These are phyloP conservation scores for Rauvolfia tetraphylla DNA, from an alignment of 257 asterid species.

Conservation along the genomic window DNA sequence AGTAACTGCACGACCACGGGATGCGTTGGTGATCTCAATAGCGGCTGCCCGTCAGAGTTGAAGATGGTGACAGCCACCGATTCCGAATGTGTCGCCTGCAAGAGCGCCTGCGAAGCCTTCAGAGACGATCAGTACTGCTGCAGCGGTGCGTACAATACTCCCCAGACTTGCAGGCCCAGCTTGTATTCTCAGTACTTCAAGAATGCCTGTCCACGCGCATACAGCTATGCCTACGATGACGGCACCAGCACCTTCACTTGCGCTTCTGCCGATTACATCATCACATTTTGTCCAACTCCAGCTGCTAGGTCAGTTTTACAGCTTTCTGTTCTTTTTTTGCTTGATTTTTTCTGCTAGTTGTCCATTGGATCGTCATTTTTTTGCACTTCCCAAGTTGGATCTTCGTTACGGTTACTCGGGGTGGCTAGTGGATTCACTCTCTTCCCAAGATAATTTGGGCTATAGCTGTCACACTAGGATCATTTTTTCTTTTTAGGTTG, in stretches of 20 bases:
- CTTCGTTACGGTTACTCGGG: no score
- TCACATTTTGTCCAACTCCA: slow-evolving; percentile 39
- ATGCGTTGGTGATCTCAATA: slow-evolving; percentile 56
- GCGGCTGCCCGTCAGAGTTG: slow-evolving; percentile 58
- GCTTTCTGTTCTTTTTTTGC: no score
- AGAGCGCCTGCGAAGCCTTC: slow-evolving; percentile 51
- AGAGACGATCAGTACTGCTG: slow-evolving; percentile 34
- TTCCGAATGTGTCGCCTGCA: slow-evolving; percentile 47
- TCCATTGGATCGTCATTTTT: neutral
- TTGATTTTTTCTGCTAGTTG: neutral
- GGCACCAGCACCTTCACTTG: slow-evolving; percentile 47
- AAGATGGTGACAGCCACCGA: slow-evolving; percentile 27
- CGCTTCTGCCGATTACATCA: slow-evolving; percentile 39
- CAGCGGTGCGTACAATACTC: slow-evolving; percentile 34
- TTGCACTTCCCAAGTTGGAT: neutral
- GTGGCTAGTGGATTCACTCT: no score
- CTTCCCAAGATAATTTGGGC: no score
- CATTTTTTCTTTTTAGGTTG: no score
- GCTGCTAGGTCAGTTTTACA: slow-evolving; percentile 32
- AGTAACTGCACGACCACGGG: slow-evolving; percentile 63
- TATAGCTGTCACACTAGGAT: no score
- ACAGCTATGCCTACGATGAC: slow-evolving; percentile 50
- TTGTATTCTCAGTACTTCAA: slow-evolving; percentile 32
- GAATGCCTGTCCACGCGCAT: slow-evolving; percentile 47
- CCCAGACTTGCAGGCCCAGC: slow-evolving; percentile 37